Conservation (phyloP, 352 stramenopile genomes). For the Phytophthora pinifolia region DNA sequence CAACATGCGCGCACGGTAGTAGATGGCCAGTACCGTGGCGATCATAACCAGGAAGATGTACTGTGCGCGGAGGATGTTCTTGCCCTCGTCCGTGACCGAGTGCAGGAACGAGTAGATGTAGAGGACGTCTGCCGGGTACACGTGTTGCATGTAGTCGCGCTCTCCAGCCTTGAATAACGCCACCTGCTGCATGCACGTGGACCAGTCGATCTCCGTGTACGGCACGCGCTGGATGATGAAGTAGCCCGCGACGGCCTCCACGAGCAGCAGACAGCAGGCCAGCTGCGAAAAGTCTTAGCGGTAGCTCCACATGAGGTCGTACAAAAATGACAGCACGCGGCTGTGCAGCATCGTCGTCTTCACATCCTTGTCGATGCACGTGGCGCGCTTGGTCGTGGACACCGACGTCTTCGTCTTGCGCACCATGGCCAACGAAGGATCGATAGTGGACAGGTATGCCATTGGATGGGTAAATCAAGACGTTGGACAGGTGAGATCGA, state of each 20-base stretch:
- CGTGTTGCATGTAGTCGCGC: constrained; percentile 95
- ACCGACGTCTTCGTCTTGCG: constrained; percentile 25
- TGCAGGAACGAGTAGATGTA: constrained; percentile 96
- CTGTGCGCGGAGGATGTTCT: constrained; percentile 90
- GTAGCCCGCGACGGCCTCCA: constrained; percentile 62
- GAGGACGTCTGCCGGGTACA: constrained; percentile 98
- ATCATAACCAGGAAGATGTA: constrained; percentile 95
- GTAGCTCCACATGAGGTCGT: constrained; percentile 89
- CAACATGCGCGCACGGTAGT: constrained; percentile 71
- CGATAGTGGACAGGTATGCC: background rate
- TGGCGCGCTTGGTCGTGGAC: constrained; percentile 38
- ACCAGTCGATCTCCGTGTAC: constrained; percentile 99
- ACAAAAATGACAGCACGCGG: constrained; percentile 68
- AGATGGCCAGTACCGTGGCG: constrained; percentile 90
- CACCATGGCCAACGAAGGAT: constrained; percentile 27
- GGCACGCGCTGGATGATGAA: constrained; percentile 82
- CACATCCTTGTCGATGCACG: constrained; percentile 86
- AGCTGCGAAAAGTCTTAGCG: constrained; percentile 78
- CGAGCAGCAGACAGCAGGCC: constrained; percentile 52
- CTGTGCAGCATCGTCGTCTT: constrained; percentile 77
- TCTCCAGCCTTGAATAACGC: constrained; percentile 92
- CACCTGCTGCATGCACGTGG: constrained; percentile 99
- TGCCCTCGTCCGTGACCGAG: constrained; percentile 84
- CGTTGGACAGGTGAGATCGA: too few relatives aligned
- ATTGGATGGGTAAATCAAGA: too few relatives aligned